Evolutionary conservation across 345 rosid species (phyloP).

Genomic region (Dipteronia sinensis): DNA sequence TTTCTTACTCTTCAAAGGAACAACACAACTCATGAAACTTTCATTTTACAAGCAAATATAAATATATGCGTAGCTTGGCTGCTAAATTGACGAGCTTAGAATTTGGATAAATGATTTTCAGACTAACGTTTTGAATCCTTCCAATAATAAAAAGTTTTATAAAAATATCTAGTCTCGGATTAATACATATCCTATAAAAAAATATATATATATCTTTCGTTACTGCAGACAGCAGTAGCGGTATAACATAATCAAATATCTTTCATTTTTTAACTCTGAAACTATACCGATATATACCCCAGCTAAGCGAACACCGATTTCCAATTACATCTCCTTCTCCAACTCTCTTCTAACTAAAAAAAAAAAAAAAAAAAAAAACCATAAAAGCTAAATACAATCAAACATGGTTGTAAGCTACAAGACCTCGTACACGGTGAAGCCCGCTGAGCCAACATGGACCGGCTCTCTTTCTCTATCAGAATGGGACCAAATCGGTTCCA

Average conservation of each 20-base stretch:
- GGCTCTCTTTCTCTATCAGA: conserved; percentile 46
- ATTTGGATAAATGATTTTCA: no score
- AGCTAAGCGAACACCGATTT: not conserved
- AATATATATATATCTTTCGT: no score
- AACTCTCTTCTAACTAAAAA: not conserved
- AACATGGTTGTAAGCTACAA: conserved; percentile 26
- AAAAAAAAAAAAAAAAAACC: no score
- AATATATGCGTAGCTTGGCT: no score
- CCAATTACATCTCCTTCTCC: not conserved
- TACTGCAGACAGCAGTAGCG: conserved; percentile 1
- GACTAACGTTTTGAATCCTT: no score
- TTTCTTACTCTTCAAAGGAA: conserved; percentile 1
- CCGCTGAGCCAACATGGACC: conserved; percentile 43
- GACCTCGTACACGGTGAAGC: conserved; percentile 33
- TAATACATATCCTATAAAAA: no score
- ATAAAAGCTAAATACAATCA: not conserved
- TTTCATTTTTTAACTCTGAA: not conserved
- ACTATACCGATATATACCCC: not conserved
- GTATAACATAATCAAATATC: not conserved
- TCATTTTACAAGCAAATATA: conserved; percentile 13
- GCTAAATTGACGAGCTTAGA: no score
- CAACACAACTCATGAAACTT: not conserved
- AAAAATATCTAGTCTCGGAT: no score
- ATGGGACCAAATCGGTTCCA: conserved; percentile 56
- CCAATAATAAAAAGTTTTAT: no score